These are phyloP conservation scores for Candida coleopterorum DNA, from an alignment of 805 yeast species.

Conservation along the genomic window DNA sequence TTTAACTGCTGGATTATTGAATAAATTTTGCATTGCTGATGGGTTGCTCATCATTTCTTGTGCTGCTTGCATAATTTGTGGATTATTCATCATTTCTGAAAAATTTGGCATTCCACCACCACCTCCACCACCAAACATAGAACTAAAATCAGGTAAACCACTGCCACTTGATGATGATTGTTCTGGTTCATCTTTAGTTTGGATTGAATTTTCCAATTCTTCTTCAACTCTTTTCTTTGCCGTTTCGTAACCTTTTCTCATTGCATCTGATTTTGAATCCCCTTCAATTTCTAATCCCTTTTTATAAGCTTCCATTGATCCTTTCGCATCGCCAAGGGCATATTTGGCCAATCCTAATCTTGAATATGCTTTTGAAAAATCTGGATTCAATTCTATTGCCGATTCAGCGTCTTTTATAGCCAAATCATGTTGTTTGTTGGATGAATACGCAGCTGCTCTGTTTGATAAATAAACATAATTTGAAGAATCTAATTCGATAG, in stretches of 20 bases:
- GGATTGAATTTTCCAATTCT: conserved; percentile 46
- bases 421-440: conserved; percentile 62
- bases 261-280: conserved; percentile 74
- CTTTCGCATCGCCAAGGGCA: conserved; percentile 91
- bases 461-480: conserved; percentile 87
- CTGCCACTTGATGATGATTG: conserved; percentile 27
- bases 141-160: conserved; percentile 15
- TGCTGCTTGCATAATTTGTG: conserved; percentile 88
- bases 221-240: conserved; percentile 85
- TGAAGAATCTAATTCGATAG: conserved; percentile 61
- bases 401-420: conserved; percentile 82
- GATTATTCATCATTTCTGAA: conserved; percentile 74
- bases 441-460: conserved; percentile 95
- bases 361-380: conserved; percentile 88
- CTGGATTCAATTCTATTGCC: conserved; percentile 74
- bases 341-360: conserved; percentile 91
- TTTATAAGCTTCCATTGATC: conserved; percentile 85
- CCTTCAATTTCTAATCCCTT: conserved; percentile 87
- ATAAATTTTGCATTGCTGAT: conserved; percentile 60
- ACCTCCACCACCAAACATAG: conserved; percentile 56
- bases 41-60: conserved; percentile 87
- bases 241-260: conserved; percentile 90
- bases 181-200: conserved; percentile 24
- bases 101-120: conserved; percentile 72
- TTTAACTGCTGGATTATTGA: conserved; percentile 76